These are phyloP conservation scores for Sordariomycetes sp. DNA, from an alignment of 2,329 filamentous ascomycete species.

Conservation along the genomic window DNA sequence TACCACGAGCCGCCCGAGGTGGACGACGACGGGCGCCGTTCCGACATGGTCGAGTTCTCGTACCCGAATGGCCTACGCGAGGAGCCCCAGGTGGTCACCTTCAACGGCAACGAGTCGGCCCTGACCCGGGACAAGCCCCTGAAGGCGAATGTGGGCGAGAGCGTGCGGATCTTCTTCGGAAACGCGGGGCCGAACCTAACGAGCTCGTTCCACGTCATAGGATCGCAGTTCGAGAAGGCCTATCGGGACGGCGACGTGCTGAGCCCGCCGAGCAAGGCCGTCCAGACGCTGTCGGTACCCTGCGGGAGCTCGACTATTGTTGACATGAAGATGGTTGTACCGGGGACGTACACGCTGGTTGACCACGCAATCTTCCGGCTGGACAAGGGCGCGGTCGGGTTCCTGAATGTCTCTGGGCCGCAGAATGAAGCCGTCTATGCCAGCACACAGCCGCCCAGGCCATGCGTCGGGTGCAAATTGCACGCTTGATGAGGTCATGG, in stretches of 20 bases:
- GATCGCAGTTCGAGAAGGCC: constrained; percentile 16
- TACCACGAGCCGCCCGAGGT: constrained; percentile 22
- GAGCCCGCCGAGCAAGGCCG: constrained; percentile 14
- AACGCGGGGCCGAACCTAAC: constrained; percentile 22
- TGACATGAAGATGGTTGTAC: constrained; percentile 19
- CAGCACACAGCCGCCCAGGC: constrained; percentile 14
- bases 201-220: constrained; percentile 20
- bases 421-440: constrained; percentile 15
- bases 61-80: constrained; percentile 20
- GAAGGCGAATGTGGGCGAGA: constrained; percentile 16
- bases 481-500: constrained; percentile 13
- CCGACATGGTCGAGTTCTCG: constrained; percentile 19
- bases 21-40: constrained; percentile 17
- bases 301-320: constrained; percentile 17
- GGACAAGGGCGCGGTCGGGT: constrained; percentile 22
- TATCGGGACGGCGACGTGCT: constrained; percentile 20
- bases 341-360: constrained; percentile 20
- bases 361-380: constrained; percentile 22
- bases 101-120: constrained; percentile 20
- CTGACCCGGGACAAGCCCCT: constrained; percentile 18
- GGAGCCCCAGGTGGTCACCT: constrained; percentile 18
- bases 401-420: constrained; percentile 19
- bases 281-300: constrained; percentile 16
- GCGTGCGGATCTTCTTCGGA: constrained; percentile 21
- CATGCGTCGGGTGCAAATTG: constrained; percentile 20